A percentile compares a stretch with the other conserved stretches of the same genome.
Evolutionary conservation across 164 flowering plant species (phyloP).

Genomic region (Warburgia ugandensis): DNA sequence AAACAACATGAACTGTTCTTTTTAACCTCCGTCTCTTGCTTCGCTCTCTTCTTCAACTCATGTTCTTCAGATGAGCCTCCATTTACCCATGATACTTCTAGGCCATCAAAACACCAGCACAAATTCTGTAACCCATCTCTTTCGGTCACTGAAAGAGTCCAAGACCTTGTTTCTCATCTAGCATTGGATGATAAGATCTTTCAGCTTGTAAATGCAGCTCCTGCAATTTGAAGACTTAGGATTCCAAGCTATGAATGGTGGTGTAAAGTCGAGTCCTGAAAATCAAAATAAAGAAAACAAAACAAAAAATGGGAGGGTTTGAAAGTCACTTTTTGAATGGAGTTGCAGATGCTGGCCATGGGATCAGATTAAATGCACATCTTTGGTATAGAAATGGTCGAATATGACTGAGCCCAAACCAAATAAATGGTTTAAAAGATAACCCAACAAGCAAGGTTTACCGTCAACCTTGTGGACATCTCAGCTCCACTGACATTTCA

Average conservation of each 20-base stretch:
- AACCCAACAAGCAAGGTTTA: background rate
- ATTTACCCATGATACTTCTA: conserved; percentile 44
- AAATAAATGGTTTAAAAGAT: background rate
- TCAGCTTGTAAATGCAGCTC: conserved; percentile 64
- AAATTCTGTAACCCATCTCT: conserved; percentile 49
- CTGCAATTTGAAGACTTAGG: conserved; percentile 66
- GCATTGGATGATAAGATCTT: conserved; percentile 78
- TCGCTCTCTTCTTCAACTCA: conserved; percentile 5
- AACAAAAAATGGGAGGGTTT: too few relatives aligned
- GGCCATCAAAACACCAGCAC: conserved; percentile 34
- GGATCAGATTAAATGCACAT: conserved; percentile 36
- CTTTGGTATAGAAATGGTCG: conserved; percentile 81
- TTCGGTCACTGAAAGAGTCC: conserved; percentile 42
- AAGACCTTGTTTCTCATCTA: conserved; percentile 68
- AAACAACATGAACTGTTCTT: too few relatives aligned
- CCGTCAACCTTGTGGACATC: too few relatives aligned
- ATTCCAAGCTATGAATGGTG: conserved; percentile 86
- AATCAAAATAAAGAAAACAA: too few relatives aligned
- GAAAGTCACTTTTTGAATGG: too few relatives aligned
- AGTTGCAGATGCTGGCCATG: conserved; percentile 36
- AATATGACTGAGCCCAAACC: conserved; percentile 20
- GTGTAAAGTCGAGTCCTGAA: too few relatives aligned
- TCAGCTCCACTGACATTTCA: too few relatives aligned
- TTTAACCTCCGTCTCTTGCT: conserved; percentile 2
- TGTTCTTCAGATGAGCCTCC: conserved; percentile 32